Percentiles rank a stretch among this genome's conserved stretches.
Evolutionary conservation across 345 rosid genomes (phyloP).

Genomic region (Diplotaxis tenuifolia): DNA sequence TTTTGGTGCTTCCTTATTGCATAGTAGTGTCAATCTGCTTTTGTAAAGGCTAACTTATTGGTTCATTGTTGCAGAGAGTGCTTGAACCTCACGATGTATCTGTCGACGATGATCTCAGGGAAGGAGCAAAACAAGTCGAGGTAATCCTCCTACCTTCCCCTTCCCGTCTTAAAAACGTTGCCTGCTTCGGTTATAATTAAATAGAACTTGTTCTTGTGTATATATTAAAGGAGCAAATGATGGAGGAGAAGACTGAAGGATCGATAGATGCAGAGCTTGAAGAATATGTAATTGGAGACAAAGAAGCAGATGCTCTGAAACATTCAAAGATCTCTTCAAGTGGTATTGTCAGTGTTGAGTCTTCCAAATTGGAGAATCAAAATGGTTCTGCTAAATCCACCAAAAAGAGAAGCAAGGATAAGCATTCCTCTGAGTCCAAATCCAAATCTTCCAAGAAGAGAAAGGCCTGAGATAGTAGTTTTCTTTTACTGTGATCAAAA

Average conservation of each 20-base stretch:
- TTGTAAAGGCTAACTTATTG: conserved; percentile 13
- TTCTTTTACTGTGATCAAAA: neutral
- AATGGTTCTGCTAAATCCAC: conserved; percentile 39
- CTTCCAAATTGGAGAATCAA: conserved; percentile 19
- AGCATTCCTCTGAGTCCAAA: conserved; percentile 36
- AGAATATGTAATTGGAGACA: conserved; percentile 60
- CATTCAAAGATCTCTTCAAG: conserved; percentile 52
- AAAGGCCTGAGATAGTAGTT: conserved; percentile 35
- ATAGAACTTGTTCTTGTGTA: conserved; percentile 46
- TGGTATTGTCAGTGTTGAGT: conserved; percentile 62
- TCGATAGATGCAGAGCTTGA: conserved; percentile 52
- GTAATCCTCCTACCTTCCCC: conserved; percentile 36
- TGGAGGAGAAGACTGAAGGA: conserved; percentile 53
- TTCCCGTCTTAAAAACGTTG: neutral
- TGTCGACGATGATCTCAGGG: conserved; percentile 76
- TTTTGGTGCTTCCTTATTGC: conserved; percentile 5
- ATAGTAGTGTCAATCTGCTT: neutral
- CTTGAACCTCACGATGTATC: conserved; percentile 69
- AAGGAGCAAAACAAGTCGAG: conserved; percentile 83
- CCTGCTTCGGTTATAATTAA: conserved; percentile 42
- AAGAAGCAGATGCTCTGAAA: conserved; percentile 65
- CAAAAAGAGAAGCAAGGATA: conserved; percentile 59
- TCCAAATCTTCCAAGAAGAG: conserved; percentile 61
- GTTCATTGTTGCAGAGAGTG: conserved; percentile 46
- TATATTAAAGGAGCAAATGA: conserved; percentile 51